phyloP scores from a whole-genome alignment of 306 rosid species.

The Vigna trinervia region DNA sequence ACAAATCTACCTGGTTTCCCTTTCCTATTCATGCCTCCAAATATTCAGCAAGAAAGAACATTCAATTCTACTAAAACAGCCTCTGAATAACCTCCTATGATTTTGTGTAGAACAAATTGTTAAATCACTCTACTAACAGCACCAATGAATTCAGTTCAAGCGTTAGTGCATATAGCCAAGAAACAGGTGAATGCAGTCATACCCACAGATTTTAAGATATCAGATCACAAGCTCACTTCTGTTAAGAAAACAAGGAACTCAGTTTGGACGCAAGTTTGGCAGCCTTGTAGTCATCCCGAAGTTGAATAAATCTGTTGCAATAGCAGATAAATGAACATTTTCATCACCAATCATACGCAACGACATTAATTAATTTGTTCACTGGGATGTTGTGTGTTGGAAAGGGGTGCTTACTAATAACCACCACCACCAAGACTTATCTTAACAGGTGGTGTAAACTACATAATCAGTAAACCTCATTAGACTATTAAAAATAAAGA shows the following conservation, averaged over 20 bases:
- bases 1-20: slow-evolving; percentile 42
- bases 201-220: slow-evolving; percentile 26
- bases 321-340: slow-evolving; percentile 41
- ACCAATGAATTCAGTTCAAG: slow-evolving; percentile 42
- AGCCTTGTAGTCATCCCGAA: slow-evolving; percentile 94
- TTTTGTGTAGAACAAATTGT: slow-evolving; percentile 20
- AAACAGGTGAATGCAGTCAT: slow-evolving; percentile 33
- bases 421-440: neutral
- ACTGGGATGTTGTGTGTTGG: neutral
- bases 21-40: slow-evolving; percentile 49
- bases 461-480: neutral
- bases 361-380: neutral
- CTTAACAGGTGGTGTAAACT: neutral
- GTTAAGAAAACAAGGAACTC: slow-evolving; percentile 82
- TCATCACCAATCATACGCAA: slow-evolving; percentile 40
- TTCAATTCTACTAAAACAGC: slow-evolving; percentile 6
- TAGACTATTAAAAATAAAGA: neutral
- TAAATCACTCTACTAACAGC: slow-evolving; percentile 34
- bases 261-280: slow-evolving; percentile 91
- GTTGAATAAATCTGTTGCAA: slow-evolving; percentile 81
- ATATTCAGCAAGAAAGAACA: slow-evolving; percentile 38
- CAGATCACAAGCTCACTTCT: slow-evolving; percentile 37
- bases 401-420: neutral
- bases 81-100: slow-evolving; percentile 17
- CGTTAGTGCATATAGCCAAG: slow-evolving; percentile 37